These are phyloP conservation scores for Paecilomyces sp. DNA, from an alignment of 2,329 filamentous ascomycete genomes.

Conservation along the genomic window DNA sequence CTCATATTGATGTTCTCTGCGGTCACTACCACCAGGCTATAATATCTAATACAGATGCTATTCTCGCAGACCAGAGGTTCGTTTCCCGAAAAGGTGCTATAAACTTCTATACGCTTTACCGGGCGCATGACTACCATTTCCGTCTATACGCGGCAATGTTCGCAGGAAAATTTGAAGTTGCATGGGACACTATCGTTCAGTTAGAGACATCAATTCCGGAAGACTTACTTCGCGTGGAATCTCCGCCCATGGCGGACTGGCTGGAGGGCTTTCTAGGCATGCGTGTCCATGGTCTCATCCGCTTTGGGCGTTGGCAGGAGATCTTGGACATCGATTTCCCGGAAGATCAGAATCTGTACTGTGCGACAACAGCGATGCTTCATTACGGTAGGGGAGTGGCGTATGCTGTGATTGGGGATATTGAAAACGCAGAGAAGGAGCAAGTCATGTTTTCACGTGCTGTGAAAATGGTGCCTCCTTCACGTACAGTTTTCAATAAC, in stretches of 20 bases:
- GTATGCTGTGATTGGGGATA: slow-evolving; percentile 49
- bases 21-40: slow-evolving; percentile 65
- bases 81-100: slow-evolving; percentile 49
- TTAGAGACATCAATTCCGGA: slow-evolving; percentile 60
- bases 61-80: slow-evolving; percentile 61
- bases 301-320: slow-evolving; percentile 67
- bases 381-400: slow-evolving; percentile 65
- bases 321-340: slow-evolving; percentile 53
- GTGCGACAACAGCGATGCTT: slow-evolving; percentile 60
- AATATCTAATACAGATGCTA: slow-evolving; percentile 59
- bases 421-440: slow-evolving; percentile 50
- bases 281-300: slow-evolving; percentile 61
- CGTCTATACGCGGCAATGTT: slow-evolving; percentile 74
- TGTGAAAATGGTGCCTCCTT: slow-evolving; percentile 45
- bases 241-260: slow-evolving; percentile 72
- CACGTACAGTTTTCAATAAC: slow-evolving; percentile 59
- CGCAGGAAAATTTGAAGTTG: slow-evolving; percentile 56
- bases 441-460: slow-evolving; percentile 47
- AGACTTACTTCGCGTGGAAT: slow-evolving; percentile 55
- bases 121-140: slow-evolving; percentile 68
- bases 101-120: slow-evolving; percentile 73
- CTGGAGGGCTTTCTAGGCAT: slow-evolving; percentile 64
- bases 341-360: slow-evolving; percentile 54
- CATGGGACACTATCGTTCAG: slow-evolving; percentile 52
- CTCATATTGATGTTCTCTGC: slow-evolving; percentile 65